Evolutionary conservation across 2,329 filamentous ascomycete species (phyloP).

Genomic region (Cladosporium sp.): DNA sequence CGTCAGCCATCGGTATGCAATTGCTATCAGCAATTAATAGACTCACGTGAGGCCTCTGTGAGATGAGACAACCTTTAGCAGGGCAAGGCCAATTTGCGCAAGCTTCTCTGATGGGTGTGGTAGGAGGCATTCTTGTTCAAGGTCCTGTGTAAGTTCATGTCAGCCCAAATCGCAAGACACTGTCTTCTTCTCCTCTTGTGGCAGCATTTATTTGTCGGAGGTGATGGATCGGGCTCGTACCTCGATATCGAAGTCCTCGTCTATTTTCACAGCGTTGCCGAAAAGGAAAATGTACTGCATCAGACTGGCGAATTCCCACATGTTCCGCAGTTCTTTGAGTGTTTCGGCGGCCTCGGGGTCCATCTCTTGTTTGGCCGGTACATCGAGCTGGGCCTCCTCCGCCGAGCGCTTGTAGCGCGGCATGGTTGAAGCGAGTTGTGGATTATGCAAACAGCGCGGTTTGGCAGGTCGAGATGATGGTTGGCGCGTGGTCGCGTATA

Average conservation of each 20-base stretch:
- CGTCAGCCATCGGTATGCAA: not conserved
- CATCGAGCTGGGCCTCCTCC: slow-evolving; percentile 49
- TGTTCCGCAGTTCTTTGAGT: slow-evolving; percentile 71
- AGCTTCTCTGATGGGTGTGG: slow-evolving; percentile 67
- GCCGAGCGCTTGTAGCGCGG: slow-evolving; percentile 53
- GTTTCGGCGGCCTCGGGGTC: slow-evolving; percentile 36
- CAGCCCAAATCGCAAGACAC: not conserved
- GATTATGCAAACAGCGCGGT: not conserved
- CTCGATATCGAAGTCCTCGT: slow-evolving; percentile 84
- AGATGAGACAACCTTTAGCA: slow-evolving; percentile 90
- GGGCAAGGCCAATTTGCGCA: slow-evolving; percentile 74
- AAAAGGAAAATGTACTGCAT: slow-evolving; percentile 94
- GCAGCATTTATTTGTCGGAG: no score
- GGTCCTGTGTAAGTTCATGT: slow-evolving; percentile 54
- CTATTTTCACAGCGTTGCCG: slow-evolving; percentile 82
- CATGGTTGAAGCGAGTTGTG: slow-evolving; percentile 34
- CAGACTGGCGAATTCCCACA: slow-evolving; percentile 93
- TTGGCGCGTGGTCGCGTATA: not conserved
- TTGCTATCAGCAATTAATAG: not conserved
- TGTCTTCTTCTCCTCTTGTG: no score
- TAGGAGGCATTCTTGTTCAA: slow-evolving; percentile 85
- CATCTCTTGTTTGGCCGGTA: slow-evolving; percentile 18
- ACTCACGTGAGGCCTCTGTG: slow-evolving; percentile 87
- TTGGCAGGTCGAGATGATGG: not conserved
- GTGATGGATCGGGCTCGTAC: slow-evolving; percentile 47